A percentile compares a stretch with the other conserved stretches of the same genome.
phyloP scores from a whole-genome alignment of 2,329 filamentous ascomycete genomes.

The Pyrenochaeta sp. region DNA sequence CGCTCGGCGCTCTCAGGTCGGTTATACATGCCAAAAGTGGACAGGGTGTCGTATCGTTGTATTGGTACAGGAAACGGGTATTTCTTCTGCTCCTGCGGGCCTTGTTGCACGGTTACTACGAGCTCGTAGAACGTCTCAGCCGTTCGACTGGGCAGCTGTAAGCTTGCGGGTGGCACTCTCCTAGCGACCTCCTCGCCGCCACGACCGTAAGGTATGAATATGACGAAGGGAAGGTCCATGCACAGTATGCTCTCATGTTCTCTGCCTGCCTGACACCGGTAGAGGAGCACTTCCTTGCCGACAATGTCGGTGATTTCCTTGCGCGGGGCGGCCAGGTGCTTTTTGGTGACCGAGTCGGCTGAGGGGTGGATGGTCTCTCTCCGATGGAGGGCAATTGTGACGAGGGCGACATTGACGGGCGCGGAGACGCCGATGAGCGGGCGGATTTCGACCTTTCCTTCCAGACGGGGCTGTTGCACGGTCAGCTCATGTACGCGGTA shows the following conservation, averaged over 20 bases:
- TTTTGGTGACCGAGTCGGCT: constrained; percentile 92
- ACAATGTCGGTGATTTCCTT: constrained; percentile 93
- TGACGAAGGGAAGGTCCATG: constrained; percentile 96
- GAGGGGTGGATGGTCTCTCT: constrained; percentile 96
- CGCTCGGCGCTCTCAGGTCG: constrained; percentile 87
- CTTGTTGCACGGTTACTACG: constrained; percentile 94
- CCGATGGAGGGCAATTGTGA: constrained; percentile 91
- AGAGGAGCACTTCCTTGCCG: constrained; percentile 93
- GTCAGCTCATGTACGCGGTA: constrained; percentile 29
- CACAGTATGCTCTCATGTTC: constrained; percentile 88
- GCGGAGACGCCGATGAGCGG: constrained; percentile 85
- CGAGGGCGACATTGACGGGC: constrained; percentile 88
- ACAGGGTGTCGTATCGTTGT: constrained; percentile 92
- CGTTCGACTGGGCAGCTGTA: constrained; percentile 90
- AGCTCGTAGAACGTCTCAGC: constrained; percentile 97
- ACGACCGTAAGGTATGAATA: constrained; percentile 95
- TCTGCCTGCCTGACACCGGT: constrained; percentile 81
- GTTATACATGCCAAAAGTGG: constrained; percentile 99
- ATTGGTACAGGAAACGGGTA: constrained; percentile 91
- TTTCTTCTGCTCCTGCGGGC: constrained; percentile 84
- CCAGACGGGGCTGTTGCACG: constrained; percentile 80
- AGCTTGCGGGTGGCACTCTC: constrained; percentile 87
- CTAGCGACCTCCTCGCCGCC: constrained; percentile 89
- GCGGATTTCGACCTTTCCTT: constrained; percentile 96
- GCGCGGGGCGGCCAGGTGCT: constrained; percentile 86